Evolutionary conservation across 306 rosid species (phyloP).

Genomic region (Prosopis cineraria): DNA sequence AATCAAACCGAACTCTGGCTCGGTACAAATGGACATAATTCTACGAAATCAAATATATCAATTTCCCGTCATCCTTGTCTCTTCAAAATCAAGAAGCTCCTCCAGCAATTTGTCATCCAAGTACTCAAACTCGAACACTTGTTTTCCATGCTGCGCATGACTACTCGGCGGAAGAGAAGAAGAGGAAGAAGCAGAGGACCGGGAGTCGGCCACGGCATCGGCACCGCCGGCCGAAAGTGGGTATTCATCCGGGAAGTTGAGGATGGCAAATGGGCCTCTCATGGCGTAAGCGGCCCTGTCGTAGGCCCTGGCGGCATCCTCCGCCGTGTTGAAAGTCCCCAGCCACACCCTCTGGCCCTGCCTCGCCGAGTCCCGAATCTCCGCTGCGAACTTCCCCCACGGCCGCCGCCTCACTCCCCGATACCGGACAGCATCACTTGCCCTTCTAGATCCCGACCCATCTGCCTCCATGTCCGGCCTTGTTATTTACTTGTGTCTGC

Average conservation of each 20-base stretch:
- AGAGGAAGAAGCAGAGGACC: constrained; percentile 33
- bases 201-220: constrained; percentile 9
- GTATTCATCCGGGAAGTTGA: constrained; percentile 80
- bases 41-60: not conserved
- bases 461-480: constrained; percentile 29
- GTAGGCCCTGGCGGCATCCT: constrained; percentile 93
- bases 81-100: constrained; percentile 78
- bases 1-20: too few relatives aligned
- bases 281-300: constrained; percentile 83
- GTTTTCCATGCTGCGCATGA: constrained; percentile 39
- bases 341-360: constrained; percentile 83
- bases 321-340: constrained; percentile 87
- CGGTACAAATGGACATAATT: not conserved
- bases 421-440: constrained; percentile 45
- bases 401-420: constrained; percentile 83
- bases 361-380: constrained; percentile 78
- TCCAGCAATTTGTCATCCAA: constrained; percentile 75
- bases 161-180: constrained; percentile 39
- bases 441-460: constrained; percentile 32
- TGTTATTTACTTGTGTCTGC: not conserved
- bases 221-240: constrained; percentile 29
- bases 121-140: constrained; percentile 79
- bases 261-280: constrained; percentile 85
- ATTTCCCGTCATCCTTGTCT: constrained; percentile 40
- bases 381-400: constrained; percentile 93